Percentiles rank a stretch among this genome's conserved stretches.
Conservation (phyloP, 2,329 filamentous ascomycete genomes). For the Chaetomiaceae sp. region DNA sequence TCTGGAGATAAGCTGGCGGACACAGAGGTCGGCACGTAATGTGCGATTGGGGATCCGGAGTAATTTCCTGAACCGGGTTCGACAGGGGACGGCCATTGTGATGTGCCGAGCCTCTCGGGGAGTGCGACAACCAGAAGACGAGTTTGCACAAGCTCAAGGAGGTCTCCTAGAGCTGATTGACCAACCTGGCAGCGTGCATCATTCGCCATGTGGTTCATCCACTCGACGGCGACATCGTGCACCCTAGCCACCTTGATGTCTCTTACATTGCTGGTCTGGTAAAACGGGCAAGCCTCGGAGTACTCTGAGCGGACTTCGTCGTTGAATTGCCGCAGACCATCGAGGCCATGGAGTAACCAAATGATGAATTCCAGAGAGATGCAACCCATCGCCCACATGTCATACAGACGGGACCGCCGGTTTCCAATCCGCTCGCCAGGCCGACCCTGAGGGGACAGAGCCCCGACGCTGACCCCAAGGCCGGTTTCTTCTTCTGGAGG, state of each 20-base stretch:
- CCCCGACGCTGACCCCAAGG: not conserved
- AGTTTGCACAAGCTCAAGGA: slow-evolving; percentile 1
- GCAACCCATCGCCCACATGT: slow-evolving; percentile 30
- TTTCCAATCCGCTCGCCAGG: too few relatives aligned
- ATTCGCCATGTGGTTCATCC: slow-evolving; percentile 4
- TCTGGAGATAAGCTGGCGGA: too few relatives aligned
- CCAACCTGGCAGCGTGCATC: slow-evolving; percentile 2
- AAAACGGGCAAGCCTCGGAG: too few relatives aligned
- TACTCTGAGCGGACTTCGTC: not conserved
- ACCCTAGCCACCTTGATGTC: not conserved
- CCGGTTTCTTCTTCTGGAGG: slow-evolving; percentile 11
- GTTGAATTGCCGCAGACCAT: slow-evolving; percentile 1
- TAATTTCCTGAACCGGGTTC: not conserved
- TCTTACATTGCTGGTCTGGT: not conserved
- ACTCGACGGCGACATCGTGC: not conserved
- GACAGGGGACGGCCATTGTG: not conserved
- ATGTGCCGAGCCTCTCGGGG: not conserved
- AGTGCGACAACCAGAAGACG: slow-evolving; percentile 4
- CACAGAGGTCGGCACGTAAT: too few relatives aligned
- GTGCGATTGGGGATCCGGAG: too few relatives aligned
- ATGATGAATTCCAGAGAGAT: slow-evolving; percentile 27
- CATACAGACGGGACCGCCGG: slow-evolving; percentile 22
- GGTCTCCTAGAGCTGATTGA: not conserved
- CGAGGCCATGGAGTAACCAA: slow-evolving; percentile 26
- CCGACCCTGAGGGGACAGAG: not conserved